Evolutionary conservation across 2,329 filamentous ascomycete species (phyloP).

Genomic region (Aspergillus felis): DNA sequence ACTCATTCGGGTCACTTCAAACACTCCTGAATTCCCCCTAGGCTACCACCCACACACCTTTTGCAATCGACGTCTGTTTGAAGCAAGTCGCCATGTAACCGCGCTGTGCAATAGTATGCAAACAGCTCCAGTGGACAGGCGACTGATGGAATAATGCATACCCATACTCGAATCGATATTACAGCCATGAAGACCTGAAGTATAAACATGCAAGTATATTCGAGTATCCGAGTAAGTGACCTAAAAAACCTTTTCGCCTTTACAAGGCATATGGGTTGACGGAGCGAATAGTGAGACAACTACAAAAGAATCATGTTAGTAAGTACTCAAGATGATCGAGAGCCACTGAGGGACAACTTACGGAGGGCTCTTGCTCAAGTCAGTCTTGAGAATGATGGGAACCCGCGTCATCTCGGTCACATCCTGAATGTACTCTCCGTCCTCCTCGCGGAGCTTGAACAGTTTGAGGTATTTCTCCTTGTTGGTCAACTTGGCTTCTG

Average conservation of each 20-base stretch:
- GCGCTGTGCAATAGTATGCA: too few species aligned
- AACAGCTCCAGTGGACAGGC: too few species aligned
- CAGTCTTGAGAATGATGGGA: constrained; percentile 97
- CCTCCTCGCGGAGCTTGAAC: constrained; percentile 86
- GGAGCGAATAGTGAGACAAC: constrained; percentile 49
- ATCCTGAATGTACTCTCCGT: constrained; percentile 95
- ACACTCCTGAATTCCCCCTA: too few species aligned
- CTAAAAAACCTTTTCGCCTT: constrained; percentile 12
- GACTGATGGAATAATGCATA: background rate
- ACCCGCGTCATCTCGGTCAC: constrained; percentile 96
- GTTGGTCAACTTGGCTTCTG: constrained; percentile 76
- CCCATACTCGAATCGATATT: too few species aligned
- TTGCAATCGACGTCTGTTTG: too few species aligned
- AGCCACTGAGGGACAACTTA: constrained; percentile 57
- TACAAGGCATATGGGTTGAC: constrained; percentile 50
- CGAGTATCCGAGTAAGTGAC: constrained; percentile 11
- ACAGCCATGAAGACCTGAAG: too few species aligned
- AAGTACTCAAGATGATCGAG: constrained; percentile 1
- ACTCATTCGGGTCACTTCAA: background rate
- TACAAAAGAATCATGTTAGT: constrained; percentile 24
- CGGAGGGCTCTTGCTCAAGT: constrained; percentile 98
- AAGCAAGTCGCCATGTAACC: too few species aligned
- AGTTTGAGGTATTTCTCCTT: constrained; percentile 95
- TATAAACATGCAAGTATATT: constrained; percentile 25
- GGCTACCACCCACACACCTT: too few species aligned